Percentiles rank a stretch among this genome's conserved stretches.
These are phyloP conservation scores for Ascochyta lentis DNA, from an alignment of 2,329 filamentous ascomycete species.

Conservation along the genomic window DNA sequence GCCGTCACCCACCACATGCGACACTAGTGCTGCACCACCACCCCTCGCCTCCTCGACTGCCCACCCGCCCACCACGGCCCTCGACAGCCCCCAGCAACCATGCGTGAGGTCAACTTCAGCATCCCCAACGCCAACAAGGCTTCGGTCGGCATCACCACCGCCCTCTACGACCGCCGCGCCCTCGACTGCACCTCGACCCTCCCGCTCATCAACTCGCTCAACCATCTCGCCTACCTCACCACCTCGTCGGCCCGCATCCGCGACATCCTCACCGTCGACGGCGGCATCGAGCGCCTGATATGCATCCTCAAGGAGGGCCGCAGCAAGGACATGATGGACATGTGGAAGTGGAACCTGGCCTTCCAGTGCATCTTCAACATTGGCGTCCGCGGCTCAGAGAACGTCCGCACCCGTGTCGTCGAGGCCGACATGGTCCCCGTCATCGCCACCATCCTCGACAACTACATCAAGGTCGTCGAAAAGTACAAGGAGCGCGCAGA, in stretches of 20 bases:
- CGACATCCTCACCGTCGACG: conserved; percentile 98
- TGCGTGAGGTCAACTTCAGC: conserved; percentile 99
- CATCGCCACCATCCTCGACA: conserved; percentile 96
- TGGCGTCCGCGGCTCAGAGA: conserved; percentile 92
- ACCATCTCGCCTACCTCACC: conserved; percentile 97
- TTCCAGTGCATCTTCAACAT: conserved; percentile 99
- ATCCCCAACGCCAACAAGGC: conserved; percentile 99
- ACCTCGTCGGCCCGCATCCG: conserved; percentile 96
- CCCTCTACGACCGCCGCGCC: conserved; percentile 94
- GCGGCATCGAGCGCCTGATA: conserved; percentile 93
- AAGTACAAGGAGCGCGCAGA: conserved; percentile 88
- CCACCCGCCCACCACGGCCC: conserved; percentile 18
- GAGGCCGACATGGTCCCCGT: conserved; percentile 99
- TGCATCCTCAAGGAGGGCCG: conserved; percentile 97
- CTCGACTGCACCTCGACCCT: conserved; percentile 98
- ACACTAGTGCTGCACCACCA: conserved; percentile 43
- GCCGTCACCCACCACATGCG: conserved; percentile 37
- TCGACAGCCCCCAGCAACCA: conserved; percentile 58
- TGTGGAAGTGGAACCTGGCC: conserved; percentile 99
- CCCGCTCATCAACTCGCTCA: conserved; percentile 97
- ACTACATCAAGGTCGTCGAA: conserved; percentile 96
- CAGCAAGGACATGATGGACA: conserved; percentile 98
- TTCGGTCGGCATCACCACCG: conserved; percentile 97
- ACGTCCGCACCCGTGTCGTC: conserved; percentile 90
- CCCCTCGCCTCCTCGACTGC: conserved; percentile 28